Conservation (phyloP, 176 grass and related monocot species). For the Oryza rufipogon region DNA sequence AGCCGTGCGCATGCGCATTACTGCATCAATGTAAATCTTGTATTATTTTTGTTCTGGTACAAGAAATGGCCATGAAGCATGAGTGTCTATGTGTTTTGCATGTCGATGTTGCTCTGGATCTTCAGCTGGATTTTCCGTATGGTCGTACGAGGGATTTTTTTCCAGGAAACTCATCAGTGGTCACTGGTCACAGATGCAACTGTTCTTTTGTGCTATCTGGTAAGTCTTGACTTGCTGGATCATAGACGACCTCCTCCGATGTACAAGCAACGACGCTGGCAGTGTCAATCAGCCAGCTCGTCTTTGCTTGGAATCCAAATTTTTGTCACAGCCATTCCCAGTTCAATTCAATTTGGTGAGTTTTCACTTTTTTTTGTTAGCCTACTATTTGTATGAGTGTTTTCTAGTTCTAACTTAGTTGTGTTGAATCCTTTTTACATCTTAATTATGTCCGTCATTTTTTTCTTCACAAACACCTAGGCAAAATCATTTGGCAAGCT, state of each 20-base stretch:
- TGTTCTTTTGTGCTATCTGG: slow-evolving; percentile 3
- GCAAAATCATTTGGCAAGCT: background rate
- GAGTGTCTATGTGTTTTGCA: too few species aligned
- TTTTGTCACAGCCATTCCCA: background rate
- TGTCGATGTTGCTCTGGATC: background rate
- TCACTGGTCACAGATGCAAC: background rate
- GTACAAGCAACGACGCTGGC: background rate
- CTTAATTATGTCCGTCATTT: background rate
- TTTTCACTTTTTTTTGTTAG: background rate
- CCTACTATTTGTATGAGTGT: background rate
- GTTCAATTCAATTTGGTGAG: background rate
- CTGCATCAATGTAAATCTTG: slow-evolving; percentile 28
- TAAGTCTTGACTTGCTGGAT: slow-evolving; percentile 1
- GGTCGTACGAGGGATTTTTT: slow-evolving; percentile 5
- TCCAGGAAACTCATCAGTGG: slow-evolving; percentile 11
- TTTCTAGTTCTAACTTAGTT: background rate
- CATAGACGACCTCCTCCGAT: background rate
- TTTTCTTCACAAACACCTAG: background rate
- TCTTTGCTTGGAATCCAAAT: too few species aligned
- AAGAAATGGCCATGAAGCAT: background rate
- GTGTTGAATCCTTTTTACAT: background rate
- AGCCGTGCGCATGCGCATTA: background rate
- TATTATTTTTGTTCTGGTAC: slow-evolving; percentile 17
- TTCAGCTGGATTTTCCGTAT: background rate
- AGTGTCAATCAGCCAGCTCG: background rate